A percentile compares a stretch with the other conserved stretches of the same genome.
Conservation (phyloP, 2,329 filamentous ascomycete species). For the Verticillium nonalfalfae region DNA sequence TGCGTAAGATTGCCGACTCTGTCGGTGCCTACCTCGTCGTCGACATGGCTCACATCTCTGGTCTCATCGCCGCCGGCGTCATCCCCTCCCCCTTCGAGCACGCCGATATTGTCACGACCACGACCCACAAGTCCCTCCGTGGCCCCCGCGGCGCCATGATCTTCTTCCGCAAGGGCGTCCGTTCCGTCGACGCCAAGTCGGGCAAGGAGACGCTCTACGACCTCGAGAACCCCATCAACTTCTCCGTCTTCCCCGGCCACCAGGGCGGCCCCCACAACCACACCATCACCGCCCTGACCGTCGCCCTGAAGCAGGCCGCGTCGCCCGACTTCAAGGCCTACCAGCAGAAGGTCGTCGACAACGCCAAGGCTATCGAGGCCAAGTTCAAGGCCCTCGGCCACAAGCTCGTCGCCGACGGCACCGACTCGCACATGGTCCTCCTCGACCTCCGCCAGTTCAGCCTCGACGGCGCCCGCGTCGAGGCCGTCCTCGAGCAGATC, state of each 20-base stretch:
- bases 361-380: slow-evolving; percentile 84
- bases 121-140: slow-evolving; percentile 97
- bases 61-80: slow-evolving; percentile 85
- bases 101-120: slow-evolving; percentile 96
- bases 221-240: slow-evolving; percentile 93
- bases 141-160: slow-evolving; percentile 99
- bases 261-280: slow-evolving; percentile 99
- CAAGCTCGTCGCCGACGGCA: slow-evolving; percentile 91
- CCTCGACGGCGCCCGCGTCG: slow-evolving; percentile 90
- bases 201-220: slow-evolving; percentile 89
- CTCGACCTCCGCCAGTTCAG: slow-evolving; percentile 82
- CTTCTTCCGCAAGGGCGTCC: slow-evolving; percentile 97
- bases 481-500: slow-evolving; percentile 93
- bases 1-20: slow-evolving; percentile 91
- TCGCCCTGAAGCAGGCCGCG: slow-evolving; percentile 91
- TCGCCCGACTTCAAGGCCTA: slow-evolving; percentile 88
- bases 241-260: slow-evolving; percentile 98
- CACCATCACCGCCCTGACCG: slow-evolving; percentile 94
- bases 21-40: slow-evolving; percentile 92
- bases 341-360: slow-evolving; percentile 86
- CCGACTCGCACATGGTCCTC: slow-evolving; percentile 96
- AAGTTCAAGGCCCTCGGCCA: slow-evolving; percentile 83
- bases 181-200: slow-evolving; percentile 82
- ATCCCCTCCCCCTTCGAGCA: slow-evolving; percentile 89
- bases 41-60: slow-evolving; percentile 98